Percentiles rank a stretch among this genome's conserved stretches.
Evolutionary conservation across 139 green algal species (phyloP).

Genomic region (Pleodorina starrii): DNA sequence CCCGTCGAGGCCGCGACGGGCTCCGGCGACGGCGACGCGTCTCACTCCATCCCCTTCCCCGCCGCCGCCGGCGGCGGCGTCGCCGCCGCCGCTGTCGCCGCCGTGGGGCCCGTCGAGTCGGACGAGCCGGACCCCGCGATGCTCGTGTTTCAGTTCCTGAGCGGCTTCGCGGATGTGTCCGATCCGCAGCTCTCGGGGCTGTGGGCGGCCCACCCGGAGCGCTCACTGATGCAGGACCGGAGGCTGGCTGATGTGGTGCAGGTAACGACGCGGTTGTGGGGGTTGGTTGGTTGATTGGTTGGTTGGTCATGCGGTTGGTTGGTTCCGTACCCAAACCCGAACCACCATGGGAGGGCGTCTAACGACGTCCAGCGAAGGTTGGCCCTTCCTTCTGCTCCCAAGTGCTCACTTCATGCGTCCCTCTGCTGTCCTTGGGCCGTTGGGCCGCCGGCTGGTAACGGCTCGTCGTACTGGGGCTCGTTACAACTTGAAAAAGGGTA

Average conservation of each 20-base stretch:
- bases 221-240: conserved; percentile 1
- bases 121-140: not conserved
- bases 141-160: conserved; percentile 8
- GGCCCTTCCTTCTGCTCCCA: no score
- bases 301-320: no score
- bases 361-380: no score
- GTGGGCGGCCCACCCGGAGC: not conserved
- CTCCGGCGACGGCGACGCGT: not conserved
- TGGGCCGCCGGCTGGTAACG: no score
- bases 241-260: not conserved
- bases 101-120: not conserved
- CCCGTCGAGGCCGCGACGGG: not conserved
- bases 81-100: not conserved
- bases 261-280: not conserved
- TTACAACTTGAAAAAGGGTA: no score
- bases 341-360: no score
- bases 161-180: conserved; percentile 13
- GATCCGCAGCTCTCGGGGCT: not conserved
- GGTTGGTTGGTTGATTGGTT: no score
- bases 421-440: no score
- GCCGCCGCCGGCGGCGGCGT: not conserved
- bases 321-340: no score
- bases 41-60: not conserved
- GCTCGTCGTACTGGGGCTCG: no score
- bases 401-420: no score